phyloP scores from a whole-genome alignment of 208 protist genomes.

The Crithidia fasciculata region DNA sequence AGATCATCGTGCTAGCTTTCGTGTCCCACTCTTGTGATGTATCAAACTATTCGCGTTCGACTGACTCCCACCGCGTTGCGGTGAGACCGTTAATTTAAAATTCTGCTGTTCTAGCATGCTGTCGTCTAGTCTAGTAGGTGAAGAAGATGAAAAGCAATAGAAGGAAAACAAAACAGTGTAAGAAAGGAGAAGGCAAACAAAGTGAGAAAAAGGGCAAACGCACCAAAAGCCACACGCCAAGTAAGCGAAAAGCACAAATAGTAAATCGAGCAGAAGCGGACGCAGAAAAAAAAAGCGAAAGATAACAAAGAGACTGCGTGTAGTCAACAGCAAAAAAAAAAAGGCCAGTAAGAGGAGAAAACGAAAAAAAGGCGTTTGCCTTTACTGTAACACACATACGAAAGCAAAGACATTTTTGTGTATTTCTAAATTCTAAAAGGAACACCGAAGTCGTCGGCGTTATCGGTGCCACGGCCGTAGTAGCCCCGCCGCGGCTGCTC shows the following conservation, averaged over 20 bases:
- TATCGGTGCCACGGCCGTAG: slow-evolving; percentile 6
- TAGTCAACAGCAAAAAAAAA: background rate
- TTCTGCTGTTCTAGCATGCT: background rate
- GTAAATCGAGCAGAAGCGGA: background rate
- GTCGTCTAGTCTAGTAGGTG: background rate
- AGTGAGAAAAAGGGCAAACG: slow-evolving; percentile 13
- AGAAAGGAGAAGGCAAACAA: slow-evolving; percentile 22
- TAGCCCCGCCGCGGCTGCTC: slow-evolving; percentile 15
- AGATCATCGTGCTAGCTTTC: too few species aligned
- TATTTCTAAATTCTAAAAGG: slow-evolving; percentile 29
- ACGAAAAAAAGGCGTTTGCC: background rate
- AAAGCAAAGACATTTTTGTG: background rate
- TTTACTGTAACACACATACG: too few species aligned
- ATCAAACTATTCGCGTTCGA: too few species aligned
- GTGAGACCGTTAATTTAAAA: background rate
- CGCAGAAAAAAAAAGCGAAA: background rate
- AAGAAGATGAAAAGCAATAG: slow-evolving; percentile 13
- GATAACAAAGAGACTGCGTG: too few species aligned
- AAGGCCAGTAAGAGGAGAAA: background rate
- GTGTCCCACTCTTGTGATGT: too few species aligned
- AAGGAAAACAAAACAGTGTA: slow-evolving; percentile 9
- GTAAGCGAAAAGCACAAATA: too few species aligned
- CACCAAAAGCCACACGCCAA: too few species aligned
- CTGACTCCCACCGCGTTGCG: too few species aligned
- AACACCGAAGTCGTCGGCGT: background rate